These are phyloP conservation scores for Malassezia nana DNA, from an alignment of 1,284 basidiomycete genomes.

Conservation along the genomic window DNA sequence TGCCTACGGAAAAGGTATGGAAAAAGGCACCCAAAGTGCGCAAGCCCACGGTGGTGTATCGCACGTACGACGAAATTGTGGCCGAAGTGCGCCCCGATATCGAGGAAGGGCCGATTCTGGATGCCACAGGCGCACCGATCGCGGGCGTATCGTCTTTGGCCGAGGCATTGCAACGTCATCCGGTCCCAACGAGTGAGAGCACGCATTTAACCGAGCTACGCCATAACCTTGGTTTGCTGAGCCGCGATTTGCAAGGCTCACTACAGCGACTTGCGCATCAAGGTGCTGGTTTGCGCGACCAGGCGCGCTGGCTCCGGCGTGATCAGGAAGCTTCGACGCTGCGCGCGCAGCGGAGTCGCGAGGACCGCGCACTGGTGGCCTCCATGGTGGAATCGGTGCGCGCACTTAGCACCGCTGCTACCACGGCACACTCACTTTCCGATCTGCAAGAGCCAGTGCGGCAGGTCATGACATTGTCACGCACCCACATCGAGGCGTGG, in stretches of 20 bases:
- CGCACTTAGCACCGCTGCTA: constrained; percentile 10
- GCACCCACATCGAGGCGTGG: background rate
- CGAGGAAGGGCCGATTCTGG: constrained; percentile 29
- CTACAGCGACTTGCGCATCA: constrained; percentile 79
- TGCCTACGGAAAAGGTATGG: constrained; percentile 22
- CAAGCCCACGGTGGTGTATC: constrained; percentile 36
- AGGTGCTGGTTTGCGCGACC: constrained; percentile 69
- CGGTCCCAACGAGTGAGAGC: constrained; percentile 62
- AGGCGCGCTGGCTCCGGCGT: constrained; percentile 59
- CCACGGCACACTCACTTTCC: background rate
- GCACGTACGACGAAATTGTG: constrained; percentile 46
- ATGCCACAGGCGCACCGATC: constrained; percentile 31
- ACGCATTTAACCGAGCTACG: constrained; percentile 85
- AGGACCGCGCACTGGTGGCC: constrained; percentile 28
- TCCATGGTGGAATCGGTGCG: constrained; percentile 21
- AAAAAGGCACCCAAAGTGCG: constrained; percentile 18
- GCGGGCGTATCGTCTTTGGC: constrained; percentile 30
- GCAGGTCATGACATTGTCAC: background rate
- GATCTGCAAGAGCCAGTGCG: background rate
- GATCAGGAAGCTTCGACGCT: constrained; percentile 57
- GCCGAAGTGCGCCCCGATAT: constrained; percentile 20
- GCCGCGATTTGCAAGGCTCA: constrained; percentile 68
- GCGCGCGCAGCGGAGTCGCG: constrained; percentile 58
- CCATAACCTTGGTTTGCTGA: constrained; percentile 81
- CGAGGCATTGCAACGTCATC: constrained; percentile 21